A percentile compares a stretch with the other conserved stretches of the same genome.
phyloP scores from a whole-genome alignment of 495 filamentous ascomycete genomes.

The Hyaloscypha variabilis region DNA sequence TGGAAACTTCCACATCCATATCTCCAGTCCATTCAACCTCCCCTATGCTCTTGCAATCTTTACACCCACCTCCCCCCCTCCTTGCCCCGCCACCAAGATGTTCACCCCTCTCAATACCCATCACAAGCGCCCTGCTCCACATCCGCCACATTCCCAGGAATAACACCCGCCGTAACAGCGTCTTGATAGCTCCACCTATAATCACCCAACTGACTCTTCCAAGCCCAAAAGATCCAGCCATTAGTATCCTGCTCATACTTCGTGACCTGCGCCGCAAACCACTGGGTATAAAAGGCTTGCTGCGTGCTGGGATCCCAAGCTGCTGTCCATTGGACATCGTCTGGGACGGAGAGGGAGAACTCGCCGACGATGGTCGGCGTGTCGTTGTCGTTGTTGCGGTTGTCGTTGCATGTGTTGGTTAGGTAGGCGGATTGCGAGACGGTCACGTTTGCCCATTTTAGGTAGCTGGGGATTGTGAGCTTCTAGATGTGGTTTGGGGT shows the following conservation, averaged over 20 bases:
- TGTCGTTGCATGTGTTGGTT: constrained; percentile 50
- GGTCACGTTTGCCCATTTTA: constrained; percentile 51
- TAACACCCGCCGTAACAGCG: constrained; percentile 50
- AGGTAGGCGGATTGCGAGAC: constrained; percentile 50
- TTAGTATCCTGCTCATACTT: constrained; percentile 55
- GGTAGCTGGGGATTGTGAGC: constrained; percentile 42
- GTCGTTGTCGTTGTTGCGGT: constrained; percentile 41
- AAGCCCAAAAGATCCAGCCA: constrained; percentile 68
- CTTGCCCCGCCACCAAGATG: too few relatives aligned
- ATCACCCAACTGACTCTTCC: constrained; percentile 60
- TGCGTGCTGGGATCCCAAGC: constrained; percentile 50
- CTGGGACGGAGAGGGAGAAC: constrained; percentile 54
- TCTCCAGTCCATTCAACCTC: too few relatives aligned
- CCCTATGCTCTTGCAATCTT: too few relatives aligned
- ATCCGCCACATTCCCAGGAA: constrained; percentile 38
- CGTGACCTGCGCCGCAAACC: constrained; percentile 62
- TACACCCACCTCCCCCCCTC: too few relatives aligned
- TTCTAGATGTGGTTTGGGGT: constrained; percentile 12
- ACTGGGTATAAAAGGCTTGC: constrained; percentile 54
- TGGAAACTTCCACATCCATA: too few relatives aligned
- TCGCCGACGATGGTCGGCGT: constrained; percentile 58
- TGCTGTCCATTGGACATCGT: constrained; percentile 44
- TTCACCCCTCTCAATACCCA: constrained; percentile 20
- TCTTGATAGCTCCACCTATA: constrained; percentile 62
- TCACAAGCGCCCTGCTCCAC: constrained; percentile 34